Evolutionary conservation across 1,284 basidiomycete species (phyloP), one percentile per base, ranked within the genome.

Genomic region (Cryptococcus jaspeensis): DNA sequence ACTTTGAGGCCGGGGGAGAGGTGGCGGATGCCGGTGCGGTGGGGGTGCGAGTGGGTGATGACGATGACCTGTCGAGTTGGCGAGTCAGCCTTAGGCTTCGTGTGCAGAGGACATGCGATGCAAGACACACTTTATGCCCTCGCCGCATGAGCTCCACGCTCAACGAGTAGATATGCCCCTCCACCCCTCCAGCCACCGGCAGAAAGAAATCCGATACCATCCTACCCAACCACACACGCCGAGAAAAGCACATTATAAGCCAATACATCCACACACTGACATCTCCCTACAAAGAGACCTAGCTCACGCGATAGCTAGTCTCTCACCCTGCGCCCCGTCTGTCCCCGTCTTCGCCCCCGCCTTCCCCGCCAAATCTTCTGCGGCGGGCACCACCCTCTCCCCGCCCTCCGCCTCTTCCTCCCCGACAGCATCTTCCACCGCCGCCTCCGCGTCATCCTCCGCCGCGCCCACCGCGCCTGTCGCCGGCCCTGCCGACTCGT

Each of bases 161-260:
- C 39, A 97, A 82, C 84, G 90, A 91, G 78, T 92, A 97, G 50
- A 98, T 94, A 76, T 98, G 93, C 61, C 87, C 94, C 77, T 99
- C 96, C 23, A 99, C 94, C 11, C 96, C 96, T 23, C 96, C 96
- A 2, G 96, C 88, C 61, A 87, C 84, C 0, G 95, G 95, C 71
- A 91, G 87, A 80, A 98, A 99, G 80, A 98, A 99, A 78, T 99
- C 95, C 48, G 87, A 92, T 47, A 98, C 85, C 90, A 99, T 93
- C 36, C 77, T 78, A 41, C 22, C 32, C n/a, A 48, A 53, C 22
- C 44, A n/a, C 22, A 47, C 51, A 56, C 52, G 54, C 57, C 48
- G 22, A 39, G 20, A 41, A 50, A 44, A 32, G 38, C 45, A 48
- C 60, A 62, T 50, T 47, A 60, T 56, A 62, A 59, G 54, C 57